Conservation (phyloP, 2,329 filamentous ascomycete genomes). For the Aspergillus fumigatus region DNA sequence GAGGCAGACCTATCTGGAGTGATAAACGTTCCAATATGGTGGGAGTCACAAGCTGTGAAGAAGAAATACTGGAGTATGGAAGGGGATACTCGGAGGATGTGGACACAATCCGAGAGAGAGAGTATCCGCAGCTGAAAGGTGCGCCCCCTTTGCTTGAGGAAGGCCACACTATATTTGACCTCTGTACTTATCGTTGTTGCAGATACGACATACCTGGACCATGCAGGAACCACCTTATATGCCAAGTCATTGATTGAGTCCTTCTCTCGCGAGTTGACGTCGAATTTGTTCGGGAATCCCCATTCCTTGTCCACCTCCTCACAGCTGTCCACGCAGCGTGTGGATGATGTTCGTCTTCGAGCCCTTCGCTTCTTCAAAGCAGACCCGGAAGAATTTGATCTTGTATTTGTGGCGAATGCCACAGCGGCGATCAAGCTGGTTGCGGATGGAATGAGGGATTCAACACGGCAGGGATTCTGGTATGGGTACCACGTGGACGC, state of each 20-base stretch:
- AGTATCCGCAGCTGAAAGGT: constrained; percentile 47
- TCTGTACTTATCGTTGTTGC: not conserved
- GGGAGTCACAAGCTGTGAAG: not conserved
- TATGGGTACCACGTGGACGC: constrained; percentile 80
- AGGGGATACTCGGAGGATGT: constrained; percentile 43
- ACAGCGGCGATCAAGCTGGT: constrained; percentile 88
- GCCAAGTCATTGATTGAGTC: constrained; percentile 74
- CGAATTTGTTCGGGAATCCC: constrained; percentile 81
- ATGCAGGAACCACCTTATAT: constrained; percentile 87
- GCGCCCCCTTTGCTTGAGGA: not conserved
- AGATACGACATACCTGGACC: constrained; percentile 82
- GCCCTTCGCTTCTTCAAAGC: constrained; percentile 75
- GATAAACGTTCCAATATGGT: not conserved
- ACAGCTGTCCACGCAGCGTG: constrained; percentile 65
- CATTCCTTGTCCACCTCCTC: constrained; percentile 83
- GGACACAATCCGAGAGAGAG: constrained; percentile 41
- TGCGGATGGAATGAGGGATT: constrained; percentile 67
- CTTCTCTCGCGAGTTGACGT: constrained; percentile 74
- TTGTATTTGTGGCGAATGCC: constrained; percentile 89
- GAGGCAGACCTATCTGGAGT: not conserved
- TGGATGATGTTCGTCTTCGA: constrained; percentile 70
- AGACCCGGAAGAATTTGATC: constrained; percentile 73
- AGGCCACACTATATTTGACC: not conserved
- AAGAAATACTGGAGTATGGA: constrained; percentile 15
- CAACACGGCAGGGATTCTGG: constrained; percentile 62